phyloP scores from a whole-genome alignment of 2,329 filamentous ascomycete species.

The Fusarium nelsonii region DNA sequence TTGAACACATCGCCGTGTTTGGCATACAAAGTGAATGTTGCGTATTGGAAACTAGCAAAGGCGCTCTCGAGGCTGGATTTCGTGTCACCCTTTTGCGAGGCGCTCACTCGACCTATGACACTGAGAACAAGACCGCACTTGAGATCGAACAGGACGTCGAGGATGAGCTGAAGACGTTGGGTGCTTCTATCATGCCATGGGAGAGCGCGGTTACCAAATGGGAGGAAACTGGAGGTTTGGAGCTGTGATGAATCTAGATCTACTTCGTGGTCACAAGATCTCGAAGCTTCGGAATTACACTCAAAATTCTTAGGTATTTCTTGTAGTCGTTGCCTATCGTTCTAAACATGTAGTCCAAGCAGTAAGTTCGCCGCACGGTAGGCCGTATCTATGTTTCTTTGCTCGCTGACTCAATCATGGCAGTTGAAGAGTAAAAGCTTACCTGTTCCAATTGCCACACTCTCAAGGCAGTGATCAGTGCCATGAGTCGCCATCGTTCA shows the following conservation, averaged over 20 bases:
- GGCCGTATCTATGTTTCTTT: neutral
- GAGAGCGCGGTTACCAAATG: conserved; percentile 4
- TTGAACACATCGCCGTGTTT: too few relatives aligned
- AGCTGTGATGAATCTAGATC: too few relatives aligned
- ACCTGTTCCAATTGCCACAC: neutral
- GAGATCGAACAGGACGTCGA: conserved; percentile 19
- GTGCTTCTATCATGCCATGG: conserved; percentile 10
- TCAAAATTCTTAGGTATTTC: neutral
- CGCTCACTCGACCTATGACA: conserved; percentile 30
- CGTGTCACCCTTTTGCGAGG: neutral
- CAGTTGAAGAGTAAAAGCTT: neutral
- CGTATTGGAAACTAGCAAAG: too few relatives aligned
- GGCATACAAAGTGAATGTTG: too few relatives aligned
- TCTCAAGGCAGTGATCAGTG: neutral
- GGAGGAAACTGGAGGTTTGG: conserved; percentile 2
- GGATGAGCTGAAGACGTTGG: conserved; percentile 2
- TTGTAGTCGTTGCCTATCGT: neutral
- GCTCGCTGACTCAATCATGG: neutral
- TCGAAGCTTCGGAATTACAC: too few relatives aligned
- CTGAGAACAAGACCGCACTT: neutral
- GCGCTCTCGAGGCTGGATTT: too few relatives aligned
- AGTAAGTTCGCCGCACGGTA: too few relatives aligned
- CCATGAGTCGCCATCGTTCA: neutral
- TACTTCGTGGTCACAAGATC: too few relatives aligned
- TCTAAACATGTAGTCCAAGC: neutral